Base-by-base conservation (phyloP, 225 moss, liverwort and hornwort species). In the Marchantia polymorpha region DNA sequence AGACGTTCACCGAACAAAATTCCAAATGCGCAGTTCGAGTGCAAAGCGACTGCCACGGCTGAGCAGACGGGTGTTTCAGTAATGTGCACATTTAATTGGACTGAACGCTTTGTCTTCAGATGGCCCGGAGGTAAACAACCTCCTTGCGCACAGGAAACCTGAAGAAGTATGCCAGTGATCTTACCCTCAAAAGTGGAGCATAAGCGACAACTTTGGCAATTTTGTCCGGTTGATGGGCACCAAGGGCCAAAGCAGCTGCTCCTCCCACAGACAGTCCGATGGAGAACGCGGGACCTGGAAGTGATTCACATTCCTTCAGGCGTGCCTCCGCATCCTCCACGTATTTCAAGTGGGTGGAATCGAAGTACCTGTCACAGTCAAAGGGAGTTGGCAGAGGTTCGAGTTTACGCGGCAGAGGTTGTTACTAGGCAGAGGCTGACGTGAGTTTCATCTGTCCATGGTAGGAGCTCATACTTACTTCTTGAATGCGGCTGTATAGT, bases 251-350 rank as follows among this genome's bases (percentile, higher is more conserved):
- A 54, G 93, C 90, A n/a, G 82, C 66, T 27, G 90, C 89, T 64
- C 93, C 93, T 56, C 91, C 93, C 81, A 93, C 91, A 51, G 93
- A 93, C 83, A 93, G 81, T 10, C 93, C 93, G 77, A 93, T 85
- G 10, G 91, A 88, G 71, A 93, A 91, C 12, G 90, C 73, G 19
- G 91, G 91, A 27, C 93, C 91, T 69, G 93, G 93, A 69, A 93
- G 88, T 63, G 91, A 74, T 53, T 83, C 78, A 52, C 90, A 77
- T 81, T 93, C 93, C 67, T 67, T 79, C 81, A 93, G 80, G 70
- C 93, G 84, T 17, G 82, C 81, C 70, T 93, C 93, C 30, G 91
- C 91, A 81, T 93, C 91, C 16, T 82, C 83, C 52, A 89, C 69
- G 46, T 91, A 93, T 2, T 85, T 73, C 84, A 91, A 22, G 78